Percentiles rank a stretch among this genome's conserved stretches.
phyloP scores from a whole-genome alignment of 2,329 filamentous ascomycete genomes.

The Claviceps sp. region DNA sequence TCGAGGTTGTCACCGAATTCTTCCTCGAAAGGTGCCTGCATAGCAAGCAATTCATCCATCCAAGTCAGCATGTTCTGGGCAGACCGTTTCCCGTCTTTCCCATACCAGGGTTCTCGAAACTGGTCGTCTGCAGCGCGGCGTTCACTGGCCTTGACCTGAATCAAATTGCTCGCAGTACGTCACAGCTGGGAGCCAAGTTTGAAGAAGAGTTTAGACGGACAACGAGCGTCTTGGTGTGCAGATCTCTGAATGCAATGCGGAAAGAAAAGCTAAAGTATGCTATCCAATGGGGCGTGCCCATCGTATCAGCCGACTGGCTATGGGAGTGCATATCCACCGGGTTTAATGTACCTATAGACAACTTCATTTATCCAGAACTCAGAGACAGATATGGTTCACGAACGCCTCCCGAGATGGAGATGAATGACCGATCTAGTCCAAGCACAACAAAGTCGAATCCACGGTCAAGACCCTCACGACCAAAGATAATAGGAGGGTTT shows the following conservation, averaged over 20 bases:
- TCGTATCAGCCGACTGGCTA: conserved; percentile 74
- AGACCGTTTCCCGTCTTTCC: conserved; percentile 62
- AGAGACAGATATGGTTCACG: conserved; percentile 16
- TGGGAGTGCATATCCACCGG: conserved; percentile 62
- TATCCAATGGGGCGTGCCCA: conserved; percentile 59
- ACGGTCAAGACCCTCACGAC: conserved; percentile 6
- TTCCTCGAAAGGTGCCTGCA: conserved; percentile 86
- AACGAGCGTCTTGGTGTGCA: conserved; percentile 68
- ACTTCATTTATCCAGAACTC: conserved; percentile 35
- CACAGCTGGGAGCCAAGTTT: conserved; percentile 67
- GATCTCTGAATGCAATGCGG: conserved; percentile 40
- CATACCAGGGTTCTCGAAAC: conserved; percentile 52
- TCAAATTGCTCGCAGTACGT: conserved; percentile 66
- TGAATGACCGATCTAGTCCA: conserved; percentile 4
- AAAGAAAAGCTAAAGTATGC: conserved; percentile 72
- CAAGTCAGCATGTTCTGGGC: conserved; percentile 57
- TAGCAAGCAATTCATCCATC: conserved; percentile 56
- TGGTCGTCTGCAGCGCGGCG: conserved; percentile 67
- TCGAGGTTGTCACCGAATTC: conserved; percentile 66
- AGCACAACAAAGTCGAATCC: background rate
- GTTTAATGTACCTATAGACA: conserved; percentile 29
- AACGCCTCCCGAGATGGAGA: conserved; percentile 2
- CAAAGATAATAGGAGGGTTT: conserved; percentile 16
- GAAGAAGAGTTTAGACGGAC: conserved; percentile 60
- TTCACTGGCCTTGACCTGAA: conserved; percentile 76